Evolutionary conservation across 306 rosid genomes (phyloP).

Genomic region (Fagus crenata): DNA sequence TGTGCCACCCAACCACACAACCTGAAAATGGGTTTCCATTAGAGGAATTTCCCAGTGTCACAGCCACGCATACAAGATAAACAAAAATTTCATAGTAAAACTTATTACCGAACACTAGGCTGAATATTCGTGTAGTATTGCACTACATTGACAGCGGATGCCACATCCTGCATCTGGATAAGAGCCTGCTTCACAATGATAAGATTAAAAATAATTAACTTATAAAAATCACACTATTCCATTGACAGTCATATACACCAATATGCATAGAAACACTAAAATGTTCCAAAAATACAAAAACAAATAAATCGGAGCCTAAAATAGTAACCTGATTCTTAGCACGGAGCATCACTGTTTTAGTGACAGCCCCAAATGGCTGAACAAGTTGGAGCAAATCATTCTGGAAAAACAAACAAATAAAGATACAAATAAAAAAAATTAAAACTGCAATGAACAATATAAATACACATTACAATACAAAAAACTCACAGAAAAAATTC

Average conservation of each 20-base stretch:
- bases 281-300: not conserved
- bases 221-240: not conserved
- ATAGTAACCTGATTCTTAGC: conserved; percentile 9
- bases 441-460: not conserved
- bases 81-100: not conserved
- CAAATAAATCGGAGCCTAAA: not conserved
- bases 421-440: not conserved
- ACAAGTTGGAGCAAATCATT: conserved; percentile 14
- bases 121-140: conserved; percentile 6
- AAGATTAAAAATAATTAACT: not conserved
- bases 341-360: conserved; percentile 8
- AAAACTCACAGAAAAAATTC: not conserved
- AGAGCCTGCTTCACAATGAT: conserved; percentile 1
- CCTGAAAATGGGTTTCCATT: conserved; percentile 1
- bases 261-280: not conserved
- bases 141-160: conserved; percentile 12
- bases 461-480: not conserved
- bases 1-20: not conserved
- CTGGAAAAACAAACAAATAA: not conserved
- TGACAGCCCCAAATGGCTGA: conserved; percentile 3
- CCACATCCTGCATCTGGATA: conserved; percentile 21
- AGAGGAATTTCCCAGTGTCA: not conserved
- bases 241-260: not conserved
- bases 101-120: conserved; percentile 9
- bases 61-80: conserved; percentile 4